Base-by-base conservation (phyloP, 768 basidiomycete genomes). In the Leccinum variicolor region DNA sequence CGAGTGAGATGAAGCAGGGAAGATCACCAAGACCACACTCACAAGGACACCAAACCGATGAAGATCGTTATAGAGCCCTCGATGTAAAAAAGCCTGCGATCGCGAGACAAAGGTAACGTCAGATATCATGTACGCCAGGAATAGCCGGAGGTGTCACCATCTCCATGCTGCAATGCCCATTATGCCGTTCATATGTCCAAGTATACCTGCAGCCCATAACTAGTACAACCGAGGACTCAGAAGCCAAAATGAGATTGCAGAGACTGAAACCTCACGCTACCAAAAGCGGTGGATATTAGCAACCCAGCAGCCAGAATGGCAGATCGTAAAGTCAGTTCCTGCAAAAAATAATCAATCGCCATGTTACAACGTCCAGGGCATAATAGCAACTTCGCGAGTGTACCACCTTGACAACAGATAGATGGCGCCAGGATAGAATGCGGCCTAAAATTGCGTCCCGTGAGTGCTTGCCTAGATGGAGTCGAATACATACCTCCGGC, bases 181-280 rank as follows among this genome's bases (percentile, higher is more conserved):
- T 50, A 75, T 76, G 2, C 85, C 87, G 55, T 91, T 81, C 87
- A 90, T 87, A 50, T 77, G 79, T 1, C 77, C 75, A 19, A 91
- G 77, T 55, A 91, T 85, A 10, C 85, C 89, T 21, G 89, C 88
- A 43, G 87, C 89, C 68, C 90, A 83, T 13, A 89, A 69, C 84
- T 87, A 57, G 17, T 3, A 0, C 2, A 8, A 50, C 13, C 31
- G 5, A 36, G 2, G 31, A 51, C n/a, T 48, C 7, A 47, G 15
- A 28, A 28, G 50, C 25, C 2, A 17, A 31, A 39, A 47, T 19
- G 39, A n/a, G 14, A 29, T 15, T 19, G 25, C 1, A 7, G 41
- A 25, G 8, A 41, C 29, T 17, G 43, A 28, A 34, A 50, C 21
- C 83, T 67, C 55, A 87, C 86, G 50, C 79, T 76, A 47, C 87